Evolutionary conservation across 768 basidiomycete species (phyloP).

Genomic region (Phallus indusiatus): DNA sequence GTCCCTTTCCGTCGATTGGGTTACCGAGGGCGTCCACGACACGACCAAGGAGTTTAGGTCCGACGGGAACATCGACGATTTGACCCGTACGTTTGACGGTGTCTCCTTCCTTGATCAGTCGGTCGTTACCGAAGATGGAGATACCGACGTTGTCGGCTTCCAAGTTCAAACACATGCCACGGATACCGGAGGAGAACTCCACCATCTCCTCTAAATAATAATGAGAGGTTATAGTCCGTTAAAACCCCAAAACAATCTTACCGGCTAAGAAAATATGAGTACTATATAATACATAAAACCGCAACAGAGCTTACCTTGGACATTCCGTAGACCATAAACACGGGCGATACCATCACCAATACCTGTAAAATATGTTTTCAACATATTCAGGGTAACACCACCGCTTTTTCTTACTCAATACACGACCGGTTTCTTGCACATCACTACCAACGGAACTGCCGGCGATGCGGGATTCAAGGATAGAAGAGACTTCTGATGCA

Average conservation of each 20-base stretch:
- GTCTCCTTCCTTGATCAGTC: slow-evolving; percentile 99
- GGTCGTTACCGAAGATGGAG: slow-evolving; percentile 97
- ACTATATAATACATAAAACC: slow-evolving; percentile 7
- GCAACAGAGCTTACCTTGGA: slow-evolving; percentile 61
- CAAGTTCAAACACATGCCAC: slow-evolving; percentile 99
- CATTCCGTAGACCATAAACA: slow-evolving; percentile 97
- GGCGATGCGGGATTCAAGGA: slow-evolving; percentile 96
- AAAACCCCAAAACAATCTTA: slow-evolving; percentile 13
- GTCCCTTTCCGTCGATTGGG: slow-evolving; percentile 99
- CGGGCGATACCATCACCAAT: slow-evolving; percentile 99
- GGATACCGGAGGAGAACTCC: slow-evolving; percentile 99
- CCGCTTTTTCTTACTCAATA: slow-evolving; percentile 65
- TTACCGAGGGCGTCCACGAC: slow-evolving; percentile 99
- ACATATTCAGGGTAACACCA: not conserved
- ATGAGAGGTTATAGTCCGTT: not conserved
- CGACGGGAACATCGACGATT: slow-evolving; percentile 99
- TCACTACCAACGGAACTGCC: slow-evolving; percentile 86
- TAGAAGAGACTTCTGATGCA: slow-evolving; percentile 98
- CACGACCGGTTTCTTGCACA: slow-evolving; percentile 98
- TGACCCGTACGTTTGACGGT: slow-evolving; percentile 99
- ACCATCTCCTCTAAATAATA: slow-evolving; percentile 91
- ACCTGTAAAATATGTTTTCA: slow-evolving; percentile 38
- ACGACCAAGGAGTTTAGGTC: slow-evolving; percentile 93
- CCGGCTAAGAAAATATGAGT: slow-evolving; percentile 7
- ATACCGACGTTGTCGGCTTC: slow-evolving; percentile 99